Conservation (phyloP, 129 eudicot genomes). For the Centrapalus pauciflorus region DNA sequence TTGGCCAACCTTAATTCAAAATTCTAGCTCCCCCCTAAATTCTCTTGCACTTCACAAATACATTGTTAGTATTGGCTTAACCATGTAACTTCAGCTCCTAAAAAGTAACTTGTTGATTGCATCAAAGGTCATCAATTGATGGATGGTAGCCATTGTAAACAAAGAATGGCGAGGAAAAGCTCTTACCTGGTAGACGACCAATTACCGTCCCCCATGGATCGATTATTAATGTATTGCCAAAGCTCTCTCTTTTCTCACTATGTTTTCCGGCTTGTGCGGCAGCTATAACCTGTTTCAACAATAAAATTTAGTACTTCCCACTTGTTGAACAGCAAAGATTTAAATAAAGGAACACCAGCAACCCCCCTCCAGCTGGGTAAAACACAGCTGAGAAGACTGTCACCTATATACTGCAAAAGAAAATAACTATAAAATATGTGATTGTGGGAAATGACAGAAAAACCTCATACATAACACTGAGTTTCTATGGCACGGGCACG, state of each 20-base stretch:
- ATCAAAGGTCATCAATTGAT: no score
- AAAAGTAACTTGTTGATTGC: no score
- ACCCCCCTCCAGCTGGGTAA: no score
- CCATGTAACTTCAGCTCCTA: no score
- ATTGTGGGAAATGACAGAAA: background rate
- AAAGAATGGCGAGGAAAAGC: background rate
- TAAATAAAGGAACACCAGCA: background rate
- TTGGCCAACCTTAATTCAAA: no score
- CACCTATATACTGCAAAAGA: background rate
- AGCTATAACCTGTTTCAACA: constrained; percentile 73
- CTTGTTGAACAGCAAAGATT: background rate
- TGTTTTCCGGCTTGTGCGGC: constrained; percentile 98
- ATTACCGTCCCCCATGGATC: constrained; percentile 93
- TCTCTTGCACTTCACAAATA: no score
- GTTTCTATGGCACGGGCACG: constrained; percentile 98
- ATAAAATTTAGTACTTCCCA: background rate
- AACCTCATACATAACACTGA: constrained; percentile 74
- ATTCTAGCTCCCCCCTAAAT: no score
- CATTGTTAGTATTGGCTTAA: no score
- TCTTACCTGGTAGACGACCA: constrained; percentile 70
- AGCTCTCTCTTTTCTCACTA: constrained; percentile 79
- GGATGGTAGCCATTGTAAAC: no score
- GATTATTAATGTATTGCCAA: constrained; percentile 79
- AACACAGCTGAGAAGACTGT: background rate
- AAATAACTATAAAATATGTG: background rate